Percentiles rank a stretch among this genome's conserved stretches.
Conservation (phyloP, 2,329 filamentous ascomycete species). For the Fusarium sp. region DNA sequence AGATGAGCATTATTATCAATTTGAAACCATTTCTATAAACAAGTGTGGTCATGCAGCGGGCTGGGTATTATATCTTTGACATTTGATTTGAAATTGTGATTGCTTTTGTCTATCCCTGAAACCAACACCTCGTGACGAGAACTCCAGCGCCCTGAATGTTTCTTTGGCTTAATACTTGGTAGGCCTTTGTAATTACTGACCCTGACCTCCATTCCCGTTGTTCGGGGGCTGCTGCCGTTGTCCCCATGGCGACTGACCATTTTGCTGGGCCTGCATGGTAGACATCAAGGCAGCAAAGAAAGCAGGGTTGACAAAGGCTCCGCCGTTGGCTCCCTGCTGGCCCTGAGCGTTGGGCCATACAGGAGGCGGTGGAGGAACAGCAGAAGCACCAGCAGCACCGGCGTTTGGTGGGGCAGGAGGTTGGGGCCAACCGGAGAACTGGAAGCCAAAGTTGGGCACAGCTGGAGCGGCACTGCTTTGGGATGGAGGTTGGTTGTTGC, state of each 20-base stretch:
- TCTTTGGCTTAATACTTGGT: background rate
- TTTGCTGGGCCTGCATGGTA: conserved; percentile 55
- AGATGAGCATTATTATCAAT: conserved; percentile 2
- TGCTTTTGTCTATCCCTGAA: conserved; percentile 36
- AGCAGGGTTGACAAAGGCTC: conserved; percentile 67
- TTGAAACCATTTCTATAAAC: background rate
- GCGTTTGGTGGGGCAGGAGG: conserved; percentile 38
- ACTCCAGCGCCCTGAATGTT: conserved; percentile 33
- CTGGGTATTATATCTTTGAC: conserved; percentile 15
- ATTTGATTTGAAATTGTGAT: conserved; percentile 2
- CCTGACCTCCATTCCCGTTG: conserved; percentile 39
- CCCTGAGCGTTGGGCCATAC: conserved; percentile 48
- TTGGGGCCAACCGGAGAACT: conserved; percentile 58
- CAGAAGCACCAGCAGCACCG: conserved; percentile 46
- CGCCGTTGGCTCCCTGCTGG: conserved; percentile 50
- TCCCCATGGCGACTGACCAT: conserved; percentile 46
- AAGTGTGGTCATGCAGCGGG: background rate
- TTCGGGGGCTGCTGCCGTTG: conserved; percentile 48
- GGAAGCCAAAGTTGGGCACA: conserved; percentile 56
- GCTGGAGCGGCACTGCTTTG: conserved; percentile 38
- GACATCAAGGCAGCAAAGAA: conserved; percentile 65
- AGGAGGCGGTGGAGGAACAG: conserved; percentile 57
- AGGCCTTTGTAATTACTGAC: conserved; percentile 34
- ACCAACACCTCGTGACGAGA: conserved; percentile 1
- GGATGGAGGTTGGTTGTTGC: conserved; percentile 23